Evolutionary conservation across 768 basidiomycete species (phyloP).

Genomic region (Serendipita vermifera): DNA sequence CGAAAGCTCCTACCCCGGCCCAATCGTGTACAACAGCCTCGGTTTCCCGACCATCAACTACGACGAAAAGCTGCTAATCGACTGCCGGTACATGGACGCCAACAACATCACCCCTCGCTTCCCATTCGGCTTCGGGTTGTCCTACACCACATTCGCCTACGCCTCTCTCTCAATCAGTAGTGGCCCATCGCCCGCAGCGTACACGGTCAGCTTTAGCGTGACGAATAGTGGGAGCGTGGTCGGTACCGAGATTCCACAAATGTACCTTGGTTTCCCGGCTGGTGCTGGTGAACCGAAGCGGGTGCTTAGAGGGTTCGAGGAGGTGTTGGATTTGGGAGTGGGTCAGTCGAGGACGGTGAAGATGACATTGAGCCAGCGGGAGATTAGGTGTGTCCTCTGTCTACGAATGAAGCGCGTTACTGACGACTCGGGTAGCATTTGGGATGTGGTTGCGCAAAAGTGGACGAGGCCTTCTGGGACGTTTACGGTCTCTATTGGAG

Average conservation of each 20-base stretch:
- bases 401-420: neutral
- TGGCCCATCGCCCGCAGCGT: neutral
- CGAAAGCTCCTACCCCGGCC: constrained; percentile 9
- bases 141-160: constrained; percentile 61
- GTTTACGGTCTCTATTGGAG: constrained; percentile 42
- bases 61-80: constrained; percentile 23
- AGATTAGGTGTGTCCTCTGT: constrained; percentile 31
- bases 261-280: constrained; percentile 40
- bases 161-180: constrained; percentile 32
- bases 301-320: constrained; percentile 41
- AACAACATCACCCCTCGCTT: constrained; percentile 63
- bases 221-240: constrained; percentile 36
- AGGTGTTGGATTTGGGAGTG: constrained; percentile 27
- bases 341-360: constrained; percentile 28
- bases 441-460: constrained; percentile 40
- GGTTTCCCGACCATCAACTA: constrained; percentile 23
- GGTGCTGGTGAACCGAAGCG: constrained; percentile 36
- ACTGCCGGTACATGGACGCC: constrained; percentile 23
- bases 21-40: constrained; percentile 11
- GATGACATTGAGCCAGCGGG: constrained; percentile 29
- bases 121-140: constrained; percentile 61
- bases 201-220: constrained; percentile 31
- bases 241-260: constrained; percentile 42
- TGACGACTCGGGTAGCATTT: constrained; percentile 25
- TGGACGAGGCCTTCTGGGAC: constrained; percentile 40